Percentiles rank a stretch among this genome's conserved stretches.
phyloP scores from a whole-genome alignment of 768 basidiomycete genomes.

The Wakefieldia striispora region DNA sequence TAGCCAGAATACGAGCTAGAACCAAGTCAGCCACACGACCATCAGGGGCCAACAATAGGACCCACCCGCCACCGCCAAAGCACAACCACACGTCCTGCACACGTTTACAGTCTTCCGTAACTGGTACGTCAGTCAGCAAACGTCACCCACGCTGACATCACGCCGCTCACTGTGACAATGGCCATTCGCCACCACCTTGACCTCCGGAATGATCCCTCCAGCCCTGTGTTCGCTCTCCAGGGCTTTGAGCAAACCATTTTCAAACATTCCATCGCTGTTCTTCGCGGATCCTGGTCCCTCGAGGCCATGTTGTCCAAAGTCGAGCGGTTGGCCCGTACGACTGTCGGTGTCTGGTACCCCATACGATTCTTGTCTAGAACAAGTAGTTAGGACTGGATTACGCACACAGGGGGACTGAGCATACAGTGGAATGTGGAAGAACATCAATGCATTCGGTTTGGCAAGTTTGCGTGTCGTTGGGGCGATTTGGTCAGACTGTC shows the following conservation, averaged over 20 bases:
- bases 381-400: neutral
- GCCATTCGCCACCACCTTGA: constrained; percentile 88
- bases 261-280: constrained; percentile 79
- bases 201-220: constrained; percentile 53
- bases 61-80: constrained; percentile 83
- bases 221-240: constrained; percentile 65
- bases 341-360: constrained; percentile 62
- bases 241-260: constrained; percentile 72
- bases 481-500: constrained; percentile 58
- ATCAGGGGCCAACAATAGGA: constrained; percentile 3
- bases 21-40: neutral
- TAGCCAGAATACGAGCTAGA: constrained; percentile 79
- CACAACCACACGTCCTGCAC: constrained; percentile 88
- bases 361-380: constrained; percentile 73
- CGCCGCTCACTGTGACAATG: constrained; percentile 74
- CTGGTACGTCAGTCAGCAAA: constrained; percentile 36
- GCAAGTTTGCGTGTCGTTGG: constrained; percentile 59
- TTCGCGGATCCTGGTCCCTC: constrained; percentile 64
- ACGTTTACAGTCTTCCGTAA: constrained; percentile 86
- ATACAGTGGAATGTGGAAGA: constrained; percentile 95
- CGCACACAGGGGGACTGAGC: constrained; percentile 21
- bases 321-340: constrained; percentile 57
- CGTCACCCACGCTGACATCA: neutral
- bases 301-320: constrained; percentile 62
- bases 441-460: constrained; percentile 95